phyloP scores from a whole-genome alignment of 2,329 filamentous ascomycete species.

The Colletotrichum lini region DNA sequence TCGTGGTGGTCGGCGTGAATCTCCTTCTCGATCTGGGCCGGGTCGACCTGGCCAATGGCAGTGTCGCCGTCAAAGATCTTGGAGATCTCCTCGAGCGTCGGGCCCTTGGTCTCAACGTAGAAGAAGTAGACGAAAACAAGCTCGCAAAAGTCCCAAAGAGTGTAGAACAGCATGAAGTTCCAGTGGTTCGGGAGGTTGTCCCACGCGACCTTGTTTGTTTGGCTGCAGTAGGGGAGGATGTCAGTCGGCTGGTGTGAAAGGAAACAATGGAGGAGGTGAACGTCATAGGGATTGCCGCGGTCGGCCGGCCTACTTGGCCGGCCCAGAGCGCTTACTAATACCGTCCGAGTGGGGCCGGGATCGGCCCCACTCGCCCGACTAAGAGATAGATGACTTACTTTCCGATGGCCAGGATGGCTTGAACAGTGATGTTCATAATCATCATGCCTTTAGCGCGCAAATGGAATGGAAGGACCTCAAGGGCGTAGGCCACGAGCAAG shows the following conservation, averaged over 20 bases:
- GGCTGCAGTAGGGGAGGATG: constrained; percentile 53
- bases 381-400: constrained; percentile 60
- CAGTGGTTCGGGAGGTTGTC: constrained; percentile 71
- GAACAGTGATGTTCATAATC: constrained; percentile 76
- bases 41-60: constrained; percentile 68
- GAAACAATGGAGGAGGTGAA: not conserved
- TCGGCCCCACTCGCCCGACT: no score
- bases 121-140: constrained; percentile 75
- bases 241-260: not conserved
- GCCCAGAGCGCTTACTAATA: no score
- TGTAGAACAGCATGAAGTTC: constrained; percentile 78
- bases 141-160: constrained; percentile 73
- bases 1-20: constrained; percentile 55
- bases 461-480: constrained; percentile 72
- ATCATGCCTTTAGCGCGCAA: constrained; percentile 73
- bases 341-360: no score
- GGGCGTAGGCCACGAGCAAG: constrained; percentile 69
- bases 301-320: no score
- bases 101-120: constrained; percentile 79
- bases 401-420: constrained; percentile 73
- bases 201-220: constrained; percentile 76
- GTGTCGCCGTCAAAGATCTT: constrained; percentile 79
- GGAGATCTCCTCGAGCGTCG: constrained; percentile 79
- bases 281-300: no score
- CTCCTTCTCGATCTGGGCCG: constrained; percentile 70